Evolutionary conservation across 805 yeast genomes (phyloP), one percentile per base, ranked within the genome.

Genomic region (Starmerella tilneyi): DNA sequence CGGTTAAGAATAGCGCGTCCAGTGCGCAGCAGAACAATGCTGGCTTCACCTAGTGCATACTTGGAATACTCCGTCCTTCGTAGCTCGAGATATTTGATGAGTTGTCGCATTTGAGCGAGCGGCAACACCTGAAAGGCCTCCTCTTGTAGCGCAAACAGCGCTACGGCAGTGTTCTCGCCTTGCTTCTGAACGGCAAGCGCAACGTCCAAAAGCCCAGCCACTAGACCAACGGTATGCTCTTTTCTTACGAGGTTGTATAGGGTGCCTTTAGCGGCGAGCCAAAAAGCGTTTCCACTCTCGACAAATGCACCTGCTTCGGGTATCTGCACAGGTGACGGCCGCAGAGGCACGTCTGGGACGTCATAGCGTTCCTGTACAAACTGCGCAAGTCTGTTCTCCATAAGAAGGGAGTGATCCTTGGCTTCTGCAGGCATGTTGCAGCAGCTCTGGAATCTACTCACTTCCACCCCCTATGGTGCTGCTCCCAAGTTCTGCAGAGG

Each of bases 1-100:
- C 52, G 30, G 7, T 35, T 31, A 2, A 44, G 27, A 17, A 46
- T 12, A 3, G 32, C 11, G 13, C 44, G 45, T 16, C 44, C 28
- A 12, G 41, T 39, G 6, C 54, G 44, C 7, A 52, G 39, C 13
- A 51, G 37, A 1, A 33, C 34, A 11, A 51, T 40, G 27, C 52
- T 46, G 15, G 42, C 30, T 12, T 43, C 27, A 19, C 51, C 48
- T 28, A 30, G 32, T 3, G 49, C 46, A 12, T 15, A 30, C 2
- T 15, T 29, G 6, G 34, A 27, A 15, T 44, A 35, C 24, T 6
- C 27, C 5, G 17, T 8, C 7, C 15, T 12, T 13, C 53, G 39
- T 3, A 11, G 19, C 28, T 45, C 52, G 8, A 45, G 26, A 38
- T 29, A 45, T 2, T 37, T 30, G 33, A 48, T 34, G 16, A 50